Percentiles rank a stretch among this genome's conserved stretches.
phyloP scores from a whole-genome alignment of 257 asterid genomes.

The Fraxinus anomala region DNA sequence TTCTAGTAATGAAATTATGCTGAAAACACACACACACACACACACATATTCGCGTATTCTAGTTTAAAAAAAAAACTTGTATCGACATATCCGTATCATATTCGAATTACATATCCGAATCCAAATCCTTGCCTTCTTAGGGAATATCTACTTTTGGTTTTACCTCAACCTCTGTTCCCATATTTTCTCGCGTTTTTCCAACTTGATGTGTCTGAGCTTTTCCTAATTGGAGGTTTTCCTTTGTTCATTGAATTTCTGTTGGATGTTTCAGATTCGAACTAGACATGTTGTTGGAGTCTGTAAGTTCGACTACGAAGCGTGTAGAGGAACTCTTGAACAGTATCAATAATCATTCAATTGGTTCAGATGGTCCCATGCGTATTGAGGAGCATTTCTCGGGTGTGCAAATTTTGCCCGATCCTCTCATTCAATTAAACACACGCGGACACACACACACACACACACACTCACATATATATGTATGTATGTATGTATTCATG shows the following conservation, averaged over 20 bases:
- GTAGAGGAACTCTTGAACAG: slow-evolving; percentile 77
- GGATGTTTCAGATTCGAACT: slow-evolving; percentile 75
- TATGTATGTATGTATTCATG: neutral
- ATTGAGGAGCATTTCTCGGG: slow-evolving; percentile 91
- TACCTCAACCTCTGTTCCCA: neutral
- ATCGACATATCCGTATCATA: no score
- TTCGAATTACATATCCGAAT: no score
- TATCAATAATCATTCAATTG: slow-evolving; percentile 58
- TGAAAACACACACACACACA: no score
- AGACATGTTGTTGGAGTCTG: slow-evolving; percentile 94
- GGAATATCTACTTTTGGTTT: slow-evolving; percentile 5
- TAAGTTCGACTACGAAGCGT: slow-evolving; percentile 74
- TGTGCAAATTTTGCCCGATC: slow-evolving; percentile 26
- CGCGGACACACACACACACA: neutral
- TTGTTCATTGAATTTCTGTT: slow-evolving; percentile 21
- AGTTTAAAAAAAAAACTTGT: no score
- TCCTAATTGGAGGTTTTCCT: slow-evolving; percentile 11
- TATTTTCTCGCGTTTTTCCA: slow-evolving; percentile 8
- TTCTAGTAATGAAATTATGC: no score
- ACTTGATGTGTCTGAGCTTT: neutral
- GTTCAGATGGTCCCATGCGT: slow-evolving; percentile 59
- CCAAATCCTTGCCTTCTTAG: no score
- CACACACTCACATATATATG: neutral
- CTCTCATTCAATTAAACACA: slow-evolving; percentile 1
- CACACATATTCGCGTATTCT: no score